Base-by-base conservation (phyloP, 202 grass and related monocot species). In the Carex arenaria region DNA sequence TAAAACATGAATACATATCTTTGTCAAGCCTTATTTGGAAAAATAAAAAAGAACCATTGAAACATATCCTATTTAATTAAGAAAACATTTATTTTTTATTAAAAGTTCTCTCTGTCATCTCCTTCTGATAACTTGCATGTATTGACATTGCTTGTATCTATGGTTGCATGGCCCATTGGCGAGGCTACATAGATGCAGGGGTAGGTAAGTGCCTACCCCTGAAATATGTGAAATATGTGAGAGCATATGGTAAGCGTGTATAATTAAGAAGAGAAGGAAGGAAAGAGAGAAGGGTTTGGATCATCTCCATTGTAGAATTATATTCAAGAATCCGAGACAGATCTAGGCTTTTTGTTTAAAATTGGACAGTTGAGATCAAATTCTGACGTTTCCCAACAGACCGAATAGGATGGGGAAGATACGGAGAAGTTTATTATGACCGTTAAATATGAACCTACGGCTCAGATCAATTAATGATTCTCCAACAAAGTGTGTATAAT, bases 231-330 rank as follows among this genome's bases (percentile, higher is more conserved):
- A 89, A 92, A 93, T 97, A 93, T 97, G 84, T 88, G 62, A 20
- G 10, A 73, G 93, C 91, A 97, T 97, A 97, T 97, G 93, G 91
- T 78, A 63, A 53, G 85, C 85, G 85, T 89, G 87, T 53, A 64
- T n/a, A n/a, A n/a, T 14, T 28, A 67, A 67, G n/a, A 49, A 72
- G 57, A 1, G 38, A 12, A 5, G n/a, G 68, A 72, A 15, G 65
- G 82, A 82, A 61, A 78, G 42, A 84, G 66, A 83, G 20, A 45
- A 61, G 7, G 30, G n/a, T 77, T 28, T 32, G 72, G 75, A 5
- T 76, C 72, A 14, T 76, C 49, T 76, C 6, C 26, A 56, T 30
- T n/a, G 49, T 17, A 10, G 13, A 56, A 76, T 8, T 31, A 7
- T 14, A 34, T 26, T 55, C 1, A 5, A 76, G 0, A 18, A 26